phyloP scores from a whole-genome alignment of 495 filamentous ascomycete genomes.

The Xylaria palmicola region DNA sequence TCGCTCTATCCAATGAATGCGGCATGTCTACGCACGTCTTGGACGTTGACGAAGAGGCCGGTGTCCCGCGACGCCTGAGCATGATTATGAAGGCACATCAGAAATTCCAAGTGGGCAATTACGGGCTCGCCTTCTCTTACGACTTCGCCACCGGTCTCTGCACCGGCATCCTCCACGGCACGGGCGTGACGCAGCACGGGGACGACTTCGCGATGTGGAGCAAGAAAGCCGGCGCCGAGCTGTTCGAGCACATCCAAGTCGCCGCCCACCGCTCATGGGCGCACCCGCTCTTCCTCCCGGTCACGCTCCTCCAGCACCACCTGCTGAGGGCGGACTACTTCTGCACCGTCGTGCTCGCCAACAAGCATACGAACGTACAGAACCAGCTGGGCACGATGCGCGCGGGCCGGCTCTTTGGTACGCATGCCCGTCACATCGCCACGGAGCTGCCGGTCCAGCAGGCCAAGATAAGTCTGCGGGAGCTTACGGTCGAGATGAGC shows the following conservation, averaged over 20 bases:
- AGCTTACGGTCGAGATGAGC: constrained; percentile 3
- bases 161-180: constrained; percentile 4
- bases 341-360: not conserved
- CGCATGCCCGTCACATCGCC: not conserved
- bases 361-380: not conserved
- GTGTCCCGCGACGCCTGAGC: not conserved
- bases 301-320: not conserved
- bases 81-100: constrained; percentile 9
- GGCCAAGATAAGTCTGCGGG: not conserved
- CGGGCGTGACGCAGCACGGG: not conserved
- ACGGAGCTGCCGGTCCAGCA: not conserved
- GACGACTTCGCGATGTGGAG: not conserved
- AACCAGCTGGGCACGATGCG: not conserved
- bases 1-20: not conserved
- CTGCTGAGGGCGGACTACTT: constrained; percentile 4
- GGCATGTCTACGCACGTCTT: not conserved
- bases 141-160: not conserved
- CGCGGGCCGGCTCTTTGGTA: not conserved
- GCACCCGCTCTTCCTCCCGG: constrained; percentile 1
- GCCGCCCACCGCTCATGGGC: not conserved
- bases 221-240: not conserved
- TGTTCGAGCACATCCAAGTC: constrained; percentile 4
- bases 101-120: constrained; percentile 8
- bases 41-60: constrained; percentile 1
- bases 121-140: constrained; percentile 5